Percentiles rank a stretch among this genome's conserved stretches.
Evolutionary conservation across 176 grass and related monocot genomes (phyloP).

Genomic region (Olyra latifolia): DNA sequence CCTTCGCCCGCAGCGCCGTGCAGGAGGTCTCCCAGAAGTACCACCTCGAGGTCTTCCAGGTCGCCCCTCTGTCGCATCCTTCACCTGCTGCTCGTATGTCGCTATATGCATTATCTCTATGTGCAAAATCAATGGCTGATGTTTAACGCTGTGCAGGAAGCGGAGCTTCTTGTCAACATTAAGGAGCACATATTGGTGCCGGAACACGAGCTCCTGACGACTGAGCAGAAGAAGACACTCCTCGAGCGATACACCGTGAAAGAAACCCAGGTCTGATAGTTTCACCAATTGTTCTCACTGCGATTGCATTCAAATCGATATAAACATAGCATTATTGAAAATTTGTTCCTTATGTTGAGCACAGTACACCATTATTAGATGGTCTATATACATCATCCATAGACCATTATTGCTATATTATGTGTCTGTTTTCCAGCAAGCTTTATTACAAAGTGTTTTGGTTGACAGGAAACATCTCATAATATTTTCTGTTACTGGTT

Average conservation of each 20-base stretch:
- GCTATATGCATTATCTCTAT: neutral
- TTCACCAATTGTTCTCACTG: neutral
- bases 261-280: slow-evolving; percentile 81
- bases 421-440: neutral
- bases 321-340: neutral
- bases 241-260: slow-evolving; percentile 81
- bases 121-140: neutral
- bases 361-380: neutral
- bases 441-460: neutral
- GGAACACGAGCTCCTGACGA: slow-evolving; percentile 63
- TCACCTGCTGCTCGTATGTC: neutral
- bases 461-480: neutral
- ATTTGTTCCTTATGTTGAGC: neutral
- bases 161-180: slow-evolving; percentile 92
- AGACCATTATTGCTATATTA: neutral
- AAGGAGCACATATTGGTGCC: slow-evolving; percentile 75
- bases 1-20: slow-evolving; percentile 62
- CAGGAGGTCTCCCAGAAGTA: slow-evolving; percentile 49
- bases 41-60: slow-evolving; percentile 82
- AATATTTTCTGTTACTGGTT: neutral
- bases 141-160: slow-evolving; percentile 47
- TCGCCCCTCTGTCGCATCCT: slow-evolving; percentile 4
- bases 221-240: slow-evolving; percentile 67
- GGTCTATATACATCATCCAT: neutral
- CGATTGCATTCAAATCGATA: neutral